A percentile compares a stretch with the other conserved stretches of the same genome.
These are phyloP conservation scores for Glarea lozoyensis DNA, from an alignment of 495 filamentous ascomycete species.

Conservation along the genomic window DNA sequence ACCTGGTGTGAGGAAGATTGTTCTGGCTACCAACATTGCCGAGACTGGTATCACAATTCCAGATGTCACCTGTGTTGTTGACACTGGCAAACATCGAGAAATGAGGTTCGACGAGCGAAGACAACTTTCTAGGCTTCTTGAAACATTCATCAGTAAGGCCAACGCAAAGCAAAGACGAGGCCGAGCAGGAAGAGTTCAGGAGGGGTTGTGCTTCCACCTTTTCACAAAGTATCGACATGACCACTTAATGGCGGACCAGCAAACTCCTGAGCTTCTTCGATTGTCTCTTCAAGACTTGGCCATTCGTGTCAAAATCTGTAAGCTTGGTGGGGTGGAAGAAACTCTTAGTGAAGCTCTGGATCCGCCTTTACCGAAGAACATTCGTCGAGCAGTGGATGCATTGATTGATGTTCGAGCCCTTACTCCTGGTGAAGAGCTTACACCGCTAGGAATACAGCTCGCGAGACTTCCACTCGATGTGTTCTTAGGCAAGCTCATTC, in stretches of 20 bases:
- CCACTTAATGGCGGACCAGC: constrained; percentile 64
- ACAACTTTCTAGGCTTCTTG: constrained; percentile 80
- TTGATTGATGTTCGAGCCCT: constrained; percentile 89
- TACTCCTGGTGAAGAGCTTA: constrained; percentile 71
- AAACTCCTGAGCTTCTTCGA: constrained; percentile 91
- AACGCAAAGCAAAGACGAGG: constrained; percentile 93
- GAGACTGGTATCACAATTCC: constrained; percentile 97
- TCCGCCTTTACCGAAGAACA: constrained; percentile 82
- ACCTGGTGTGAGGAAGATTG: constrained; percentile 74
- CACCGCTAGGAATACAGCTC: constrained; percentile 74
- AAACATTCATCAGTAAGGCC: constrained; percentile 86
- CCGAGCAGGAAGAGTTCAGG: constrained; percentile 90
- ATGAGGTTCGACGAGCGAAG: constrained; percentile 86
- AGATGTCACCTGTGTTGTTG: constrained; percentile 90
- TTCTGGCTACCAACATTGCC: constrained; percentile 92
- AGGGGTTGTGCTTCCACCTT: constrained; percentile 89
- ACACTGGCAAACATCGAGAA: constrained; percentile 91
- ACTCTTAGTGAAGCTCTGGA: constrained; percentile 86
- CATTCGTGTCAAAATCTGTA: constrained; percentile 95
- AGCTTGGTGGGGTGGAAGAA: constrained; percentile 82
- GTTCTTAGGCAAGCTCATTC: constrained; percentile 85
- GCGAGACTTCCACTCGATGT: constrained; percentile 87
- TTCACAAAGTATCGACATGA: constrained; percentile 87
- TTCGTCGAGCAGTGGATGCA: constrained; percentile 82
- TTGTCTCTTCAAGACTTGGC: constrained; percentile 89